Base-by-base conservation (phyloP, 202 grass and related monocot genomes). In the Panicum virgatum region DNA sequence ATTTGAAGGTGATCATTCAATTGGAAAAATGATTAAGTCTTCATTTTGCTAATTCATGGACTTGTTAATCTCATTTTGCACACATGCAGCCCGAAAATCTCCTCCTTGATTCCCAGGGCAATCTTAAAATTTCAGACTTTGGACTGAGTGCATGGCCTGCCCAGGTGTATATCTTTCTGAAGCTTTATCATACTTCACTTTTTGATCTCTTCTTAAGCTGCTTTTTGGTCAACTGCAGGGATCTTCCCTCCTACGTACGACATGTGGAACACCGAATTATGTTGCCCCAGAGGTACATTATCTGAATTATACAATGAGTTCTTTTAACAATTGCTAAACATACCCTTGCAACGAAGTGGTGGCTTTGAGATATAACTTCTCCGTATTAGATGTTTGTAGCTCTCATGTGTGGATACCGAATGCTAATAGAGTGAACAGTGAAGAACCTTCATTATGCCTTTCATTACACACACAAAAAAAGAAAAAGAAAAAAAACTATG, bases 251-350 rank as follows among this genome's bases (percentile, higher is more conserved):
- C 67, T 98, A 62, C 90, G 65, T 52, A 98, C 96, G 58, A 98
- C 96, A 37, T 98, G 96, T 93, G 96, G 96, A 82, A 98, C 96
- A 20, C 96, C 96, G 13, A 98, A 98, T 79, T 98, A 98, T 98
- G 96, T 98, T 72, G 96, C 96, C 86, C 92, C 96, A 60, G 96
- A 98, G 92, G 96, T 98, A 83, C 5, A 30, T 29, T 68, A 53
- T 74, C 79, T 86, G 60, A 79, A 77, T 82, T 27, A 83, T 72
- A 56, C 34, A 7, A 27, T 85, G n/a, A 53, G 18, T 82, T 67
- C 53, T 57, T 46, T 69, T 66, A 18, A 62, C 7, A 67, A 60
- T 66, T 62, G 73, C 11, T 68, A 86, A 53, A 83, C 69, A 34
- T 79, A 34, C 36, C 27, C 37, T 9, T 68, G 51, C 80, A 90